These are phyloP conservation scores for Ogataea nonfermentans DNA, from an alignment of 805 yeast species.

Conservation along the genomic window DNA sequence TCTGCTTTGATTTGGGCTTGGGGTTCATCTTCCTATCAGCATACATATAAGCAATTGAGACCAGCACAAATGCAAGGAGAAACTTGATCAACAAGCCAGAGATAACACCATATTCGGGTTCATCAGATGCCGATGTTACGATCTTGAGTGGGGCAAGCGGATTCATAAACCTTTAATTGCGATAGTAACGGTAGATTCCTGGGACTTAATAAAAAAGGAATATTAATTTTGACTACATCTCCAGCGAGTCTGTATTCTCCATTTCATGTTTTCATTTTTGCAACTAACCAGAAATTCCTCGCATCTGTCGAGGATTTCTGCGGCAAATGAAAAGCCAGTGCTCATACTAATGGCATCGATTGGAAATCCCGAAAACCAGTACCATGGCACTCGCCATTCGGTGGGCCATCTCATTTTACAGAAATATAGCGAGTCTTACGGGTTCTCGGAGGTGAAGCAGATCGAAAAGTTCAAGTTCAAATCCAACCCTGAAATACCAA, in stretches of 20 bases:
- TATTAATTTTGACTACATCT: slow-evolving; percentile 1
- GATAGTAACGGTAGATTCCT: no score
- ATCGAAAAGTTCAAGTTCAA: slow-evolving; percentile 27
- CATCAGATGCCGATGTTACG: slow-evolving; percentile 10
- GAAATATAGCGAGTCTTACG: slow-evolving; percentile 18
- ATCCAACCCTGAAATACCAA: slow-evolving; percentile 20
- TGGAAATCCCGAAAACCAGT: slow-evolving; percentile 75
- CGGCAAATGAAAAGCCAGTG: slow-evolving; percentile 22
- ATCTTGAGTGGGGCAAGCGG: slow-evolving; percentile 18
- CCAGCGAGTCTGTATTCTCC: neutral
- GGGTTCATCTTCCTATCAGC: slow-evolving; percentile 19
- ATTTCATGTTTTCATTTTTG: slow-evolving; percentile 3
- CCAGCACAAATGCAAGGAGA: slow-evolving; percentile 24
- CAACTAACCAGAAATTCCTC: slow-evolving; percentile 4
- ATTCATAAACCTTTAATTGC: slow-evolving; percentile 12
- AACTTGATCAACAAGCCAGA: slow-evolving; percentile 26
- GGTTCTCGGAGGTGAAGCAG: slow-evolving; percentile 16
- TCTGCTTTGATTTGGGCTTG: no score
- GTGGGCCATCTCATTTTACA: slow-evolving; percentile 66
- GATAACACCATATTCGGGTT: slow-evolving; percentile 13
- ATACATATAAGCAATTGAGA: slow-evolving; percentile 21
- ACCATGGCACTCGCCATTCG: slow-evolving; percentile 67
- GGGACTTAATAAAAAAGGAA: neutral
- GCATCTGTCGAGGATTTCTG: slow-evolving; percentile 14
- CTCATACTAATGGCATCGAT: slow-evolving; percentile 48